These are phyloP conservation scores for Colletotrichum shisoi DNA, from an alignment of 2,329 filamentous ascomycete species.

Conservation along the genomic window DNA sequence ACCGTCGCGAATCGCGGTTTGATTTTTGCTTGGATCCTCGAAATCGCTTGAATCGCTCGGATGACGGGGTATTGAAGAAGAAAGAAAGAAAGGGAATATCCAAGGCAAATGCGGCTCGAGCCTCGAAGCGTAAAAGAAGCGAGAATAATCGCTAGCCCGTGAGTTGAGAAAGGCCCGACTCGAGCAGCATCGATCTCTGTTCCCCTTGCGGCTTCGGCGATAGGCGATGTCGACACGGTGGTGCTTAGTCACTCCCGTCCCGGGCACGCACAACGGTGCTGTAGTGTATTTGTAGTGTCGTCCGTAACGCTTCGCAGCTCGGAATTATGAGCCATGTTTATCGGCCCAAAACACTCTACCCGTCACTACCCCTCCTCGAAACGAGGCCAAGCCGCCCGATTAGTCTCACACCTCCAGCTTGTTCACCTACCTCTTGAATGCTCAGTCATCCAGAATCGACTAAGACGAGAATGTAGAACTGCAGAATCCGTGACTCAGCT, in stretches of 20 bases:
- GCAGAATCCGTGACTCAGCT: conserved; percentile 14
- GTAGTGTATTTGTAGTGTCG: neutral
- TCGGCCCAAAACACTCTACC: neutral
- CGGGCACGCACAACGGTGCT: neutral
- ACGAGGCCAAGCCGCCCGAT: neutral
- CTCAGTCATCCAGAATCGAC: neutral
- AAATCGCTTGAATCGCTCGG: conserved; percentile 8
- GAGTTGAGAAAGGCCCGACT: conserved; percentile 10
- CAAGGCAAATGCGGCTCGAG: conserved; percentile 8
- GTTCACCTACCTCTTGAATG: too few relatives aligned
- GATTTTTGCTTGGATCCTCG: neutral
- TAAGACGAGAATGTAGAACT: neutral
- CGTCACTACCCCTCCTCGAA: neutral
- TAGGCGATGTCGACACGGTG: neutral
- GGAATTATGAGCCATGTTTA: neutral
- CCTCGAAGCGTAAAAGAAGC: neutral
- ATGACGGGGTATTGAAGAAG: neutral
- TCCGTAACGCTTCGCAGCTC: neutral
- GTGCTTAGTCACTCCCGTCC: neutral
- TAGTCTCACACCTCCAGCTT: neutral
- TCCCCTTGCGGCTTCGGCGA: neutral
- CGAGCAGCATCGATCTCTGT: neutral
- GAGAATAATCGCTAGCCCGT: neutral
- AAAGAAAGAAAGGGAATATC: neutral
- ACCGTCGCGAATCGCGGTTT: conserved; percentile 7